A percentile compares a stretch with the other conserved stretches of the same genome.
phyloP scores from a whole-genome alignment of 352 stramenopile genomes.

The Phytophthora pinifolia region DNA sequence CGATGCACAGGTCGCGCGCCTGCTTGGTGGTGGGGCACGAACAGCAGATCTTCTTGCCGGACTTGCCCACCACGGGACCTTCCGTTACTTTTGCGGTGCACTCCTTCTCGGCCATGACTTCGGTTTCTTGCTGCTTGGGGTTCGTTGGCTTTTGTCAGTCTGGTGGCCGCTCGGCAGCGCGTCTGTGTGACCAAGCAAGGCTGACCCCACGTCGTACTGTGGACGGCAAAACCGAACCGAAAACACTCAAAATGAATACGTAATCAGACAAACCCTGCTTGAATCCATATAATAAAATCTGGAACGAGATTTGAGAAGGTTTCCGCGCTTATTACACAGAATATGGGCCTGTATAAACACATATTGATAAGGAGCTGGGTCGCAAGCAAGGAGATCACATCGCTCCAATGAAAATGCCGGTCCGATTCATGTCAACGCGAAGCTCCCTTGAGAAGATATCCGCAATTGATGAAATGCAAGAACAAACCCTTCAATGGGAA shows the following conservation, averaged over 20 bases:
- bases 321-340: too few relatives aligned
- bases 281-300: too few relatives aligned
- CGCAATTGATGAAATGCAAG: conserved; percentile 22
- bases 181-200: conserved; percentile 27
- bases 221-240: conserved; percentile 6
- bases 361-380: background rate
- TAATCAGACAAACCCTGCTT: conserved; percentile 9
- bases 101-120: conserved; percentile 54
- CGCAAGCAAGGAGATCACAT: background rate
- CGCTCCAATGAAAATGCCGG: conserved; percentile 13
- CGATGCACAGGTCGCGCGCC: conserved; percentile 90
- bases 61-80: conserved; percentile 86
- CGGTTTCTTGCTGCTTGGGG: conserved; percentile 1
- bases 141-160: conserved; percentile 10
- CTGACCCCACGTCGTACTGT: conserved; percentile 19
- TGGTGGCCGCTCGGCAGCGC: conserved; percentile 13
- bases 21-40: conserved; percentile 97
- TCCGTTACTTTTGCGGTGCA: conserved; percentile 24
- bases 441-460: background rate
- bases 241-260: background rate
- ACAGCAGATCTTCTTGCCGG: conserved; percentile 98
- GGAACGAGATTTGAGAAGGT: too few relatives aligned
- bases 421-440: conserved; percentile 10
- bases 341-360: conserved; percentile 3
- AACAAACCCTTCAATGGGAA: background rate